These are phyloP conservation scores for Capniomyces stellatus DNA, from an alignment of 371 early-diverging fungal species.

Conservation along the genomic window DNA sequence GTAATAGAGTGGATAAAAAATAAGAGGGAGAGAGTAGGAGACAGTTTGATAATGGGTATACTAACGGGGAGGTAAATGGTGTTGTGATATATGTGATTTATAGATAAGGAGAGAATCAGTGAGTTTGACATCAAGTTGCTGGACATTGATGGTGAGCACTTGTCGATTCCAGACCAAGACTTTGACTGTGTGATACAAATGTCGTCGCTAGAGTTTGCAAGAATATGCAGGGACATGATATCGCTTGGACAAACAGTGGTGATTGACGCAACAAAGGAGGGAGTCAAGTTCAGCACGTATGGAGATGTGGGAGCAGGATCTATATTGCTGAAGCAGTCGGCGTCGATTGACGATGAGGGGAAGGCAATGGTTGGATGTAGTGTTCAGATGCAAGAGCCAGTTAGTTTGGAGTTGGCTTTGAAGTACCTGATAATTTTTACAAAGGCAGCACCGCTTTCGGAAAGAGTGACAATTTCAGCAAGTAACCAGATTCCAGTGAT, in stretches of 20 bases:
- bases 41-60: no score
- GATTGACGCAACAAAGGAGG: slow-evolving; percentile 83
- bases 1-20: no score
- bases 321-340: slow-evolving; percentile 61
- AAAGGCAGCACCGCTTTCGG: slow-evolving; percentile 81
- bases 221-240: slow-evolving; percentile 77
- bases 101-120: slow-evolving; percentile 51
- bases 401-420: slow-evolving; percentile 70
- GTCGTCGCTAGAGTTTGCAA: slow-evolving; percentile 79
- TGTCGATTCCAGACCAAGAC: slow-evolving; percentile 86
- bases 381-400: slow-evolving; percentile 62
- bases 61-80: slow-evolving; percentile 27
- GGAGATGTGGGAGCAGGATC: slow-evolving; percentile 84
- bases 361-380: slow-evolving; percentile 10
- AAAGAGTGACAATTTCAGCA: slow-evolving; percentile 60
- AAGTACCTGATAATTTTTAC: slow-evolving; percentile 90
- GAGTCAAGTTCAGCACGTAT: slow-evolving; percentile 68
- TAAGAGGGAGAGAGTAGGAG: no score
- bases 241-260: slow-evolving; percentile 75
- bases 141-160: slow-evolving; percentile 91
- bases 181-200: slow-evolving; percentile 81
- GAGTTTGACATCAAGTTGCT: slow-evolving; percentile 94
- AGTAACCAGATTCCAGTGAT: slow-evolving; percentile 77
- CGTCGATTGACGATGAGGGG: slow-evolving; percentile 45
- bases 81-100: background rate